Percentiles rank a stretch among this genome's conserved stretches.
These are phyloP conservation scores for Naganishia kalamii DNA, from an alignment of 768 basidiomycete species.

Conservation along the genomic window DNA sequence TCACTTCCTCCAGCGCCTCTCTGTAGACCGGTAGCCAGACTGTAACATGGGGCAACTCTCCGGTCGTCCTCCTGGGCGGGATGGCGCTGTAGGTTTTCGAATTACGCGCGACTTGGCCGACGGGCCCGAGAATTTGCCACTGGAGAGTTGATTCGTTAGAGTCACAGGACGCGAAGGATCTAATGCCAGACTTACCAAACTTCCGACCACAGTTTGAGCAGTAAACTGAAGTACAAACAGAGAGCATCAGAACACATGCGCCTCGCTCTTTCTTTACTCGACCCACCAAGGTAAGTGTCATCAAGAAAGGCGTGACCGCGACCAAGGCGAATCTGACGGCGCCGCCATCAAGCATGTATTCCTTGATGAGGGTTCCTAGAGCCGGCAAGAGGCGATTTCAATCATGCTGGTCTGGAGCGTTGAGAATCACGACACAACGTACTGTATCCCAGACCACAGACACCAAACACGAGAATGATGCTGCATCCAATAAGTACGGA, in stretches of 20 bases:
- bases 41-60: conserved; percentile 58
- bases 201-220: not conserved
- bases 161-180: not conserved
- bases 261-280: no score
- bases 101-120: conserved; percentile 44
- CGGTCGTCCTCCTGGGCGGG: conserved; percentile 45
- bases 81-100: conserved; percentile 43
- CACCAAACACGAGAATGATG: no score
- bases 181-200: not conserved
- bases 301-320: conserved; percentile 56
- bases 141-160: not conserved
- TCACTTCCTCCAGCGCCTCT: conserved; percentile 52
- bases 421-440: conserved; percentile 6
- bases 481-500: no score
- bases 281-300: not conserved
- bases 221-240: not conserved
- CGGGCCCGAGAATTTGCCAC: conserved; percentile 45
- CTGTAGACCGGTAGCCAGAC: conserved; percentile 83
- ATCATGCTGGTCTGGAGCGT: no score
- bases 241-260: not conserved
- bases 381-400: conserved; percentile 29
- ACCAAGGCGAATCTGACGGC: conserved; percentile 63
- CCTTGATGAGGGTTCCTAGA: conserved; percentile 57
- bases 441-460: not conserved
- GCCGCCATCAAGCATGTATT: conserved; percentile 62